Evolutionary conservation across 441 rosid genomes (phyloP).

Genomic region (Populus hybrid): DNA sequence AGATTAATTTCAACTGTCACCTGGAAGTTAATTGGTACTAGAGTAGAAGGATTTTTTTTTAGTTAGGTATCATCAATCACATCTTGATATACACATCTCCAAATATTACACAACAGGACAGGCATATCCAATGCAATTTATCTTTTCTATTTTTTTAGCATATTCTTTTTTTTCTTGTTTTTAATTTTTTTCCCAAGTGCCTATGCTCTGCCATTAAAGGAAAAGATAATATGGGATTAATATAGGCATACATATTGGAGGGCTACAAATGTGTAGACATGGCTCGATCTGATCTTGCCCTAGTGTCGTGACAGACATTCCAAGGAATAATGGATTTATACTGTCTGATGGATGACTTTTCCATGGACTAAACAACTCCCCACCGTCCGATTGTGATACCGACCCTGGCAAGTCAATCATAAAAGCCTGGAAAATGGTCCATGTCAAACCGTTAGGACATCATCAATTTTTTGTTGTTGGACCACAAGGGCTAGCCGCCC

Average conservation of each 20-base stretch:
- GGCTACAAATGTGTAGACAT: not conserved
- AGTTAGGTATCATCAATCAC: too few species aligned
- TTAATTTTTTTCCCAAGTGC: not conserved
- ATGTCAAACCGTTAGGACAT: constrained; percentile 14
- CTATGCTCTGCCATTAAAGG: not conserved
- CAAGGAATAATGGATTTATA: not conserved
- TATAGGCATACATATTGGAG: not conserved
- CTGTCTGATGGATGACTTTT: not conserved
- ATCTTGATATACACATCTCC: not conserved
- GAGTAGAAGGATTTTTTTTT: too few species aligned
- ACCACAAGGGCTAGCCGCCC: not conserved
- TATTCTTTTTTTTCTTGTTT: too few species aligned
- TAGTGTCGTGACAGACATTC: constrained; percentile 1
- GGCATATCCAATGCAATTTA: not conserved
- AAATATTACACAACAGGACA: not conserved
- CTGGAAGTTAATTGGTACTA: too few species aligned
- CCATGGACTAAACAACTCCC: not conserved
- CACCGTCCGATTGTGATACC: constrained; percentile 1
- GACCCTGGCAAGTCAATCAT: constrained; percentile 4
- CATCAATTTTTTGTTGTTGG: not conserved
- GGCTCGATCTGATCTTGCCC: too few species aligned
- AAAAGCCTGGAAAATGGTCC: constrained; percentile 9
- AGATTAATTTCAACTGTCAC: too few species aligned
- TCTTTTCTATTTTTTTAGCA: not conserved
- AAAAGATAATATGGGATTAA: not conserved